Conservation (phyloP, 2,329 filamentous ascomycete species). For the Aspergillus unguis region DNA sequence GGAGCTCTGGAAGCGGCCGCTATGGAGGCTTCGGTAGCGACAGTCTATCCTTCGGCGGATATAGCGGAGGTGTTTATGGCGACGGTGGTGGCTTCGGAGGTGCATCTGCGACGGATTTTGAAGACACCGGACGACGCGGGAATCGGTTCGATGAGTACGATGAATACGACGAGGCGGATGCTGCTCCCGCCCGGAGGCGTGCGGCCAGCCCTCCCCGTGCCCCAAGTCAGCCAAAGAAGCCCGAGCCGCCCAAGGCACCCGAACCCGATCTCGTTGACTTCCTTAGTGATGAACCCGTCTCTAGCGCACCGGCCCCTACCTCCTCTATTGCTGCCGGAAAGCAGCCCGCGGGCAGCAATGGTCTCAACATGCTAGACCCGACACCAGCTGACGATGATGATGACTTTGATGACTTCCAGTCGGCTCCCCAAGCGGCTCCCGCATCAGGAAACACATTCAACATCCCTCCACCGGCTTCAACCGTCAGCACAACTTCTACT, state of each 20-base stretch:
- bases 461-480: constrained; percentile 47
- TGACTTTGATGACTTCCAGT: constrained; percentile 94
- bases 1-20: constrained; percentile 51
- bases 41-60: constrained; percentile 60
- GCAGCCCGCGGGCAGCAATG: constrained; percentile 45
- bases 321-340: constrained; percentile 43
- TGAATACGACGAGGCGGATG: constrained; percentile 79
- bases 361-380: constrained; percentile 48
- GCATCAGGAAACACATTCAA: constrained; percentile 37
- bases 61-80: constrained; percentile 78
- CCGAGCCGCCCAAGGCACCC: constrained; percentile 73
- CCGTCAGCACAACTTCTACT: constrained; percentile 46
- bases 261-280: constrained; percentile 92
- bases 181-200: constrained; percentile 51
- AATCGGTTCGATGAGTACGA: constrained; percentile 96
- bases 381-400: constrained; percentile 70
- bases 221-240: constrained; percentile 56
- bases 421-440: constrained; percentile 57
- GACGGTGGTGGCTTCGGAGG: constrained; percentile 93
- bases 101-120: constrained; percentile 63
- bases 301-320: constrained; percentile 16
- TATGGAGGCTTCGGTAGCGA: constrained; percentile 94
- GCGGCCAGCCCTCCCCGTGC: constrained; percentile 43
- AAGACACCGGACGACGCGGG: constrained; percentile 57
- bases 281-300: constrained; percentile 66